Base-by-base conservation (phyloP, 1,139 yeast species). In the Taiozyma sp. region DNA sequence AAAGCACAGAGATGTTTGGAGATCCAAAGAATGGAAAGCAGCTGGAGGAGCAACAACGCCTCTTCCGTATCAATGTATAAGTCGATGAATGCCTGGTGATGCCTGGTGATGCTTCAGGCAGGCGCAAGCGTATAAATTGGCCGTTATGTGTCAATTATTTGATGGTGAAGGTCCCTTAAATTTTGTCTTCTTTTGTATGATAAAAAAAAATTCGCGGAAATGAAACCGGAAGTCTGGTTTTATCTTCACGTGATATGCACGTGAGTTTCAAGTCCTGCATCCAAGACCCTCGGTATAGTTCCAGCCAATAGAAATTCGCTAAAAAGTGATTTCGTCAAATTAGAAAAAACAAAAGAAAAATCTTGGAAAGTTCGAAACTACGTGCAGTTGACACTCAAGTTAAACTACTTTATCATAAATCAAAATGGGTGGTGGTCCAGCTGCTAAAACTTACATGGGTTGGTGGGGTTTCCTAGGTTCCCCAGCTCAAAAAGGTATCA, bases 401-500 rank as follows among this genome's bases (percentile, higher is more conserved):
- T 19, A 10, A 43, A 11, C 40, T 39, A 47, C 24, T 14, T 21
- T 42, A 16, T 46, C 49, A 39, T 30, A 35, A 54, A 24, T 44
- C 52, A 71, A 60, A 64, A 83, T 83, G 89, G 86, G 77, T 64
- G 88, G 87, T 68, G 85, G 85, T 73, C 82, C 83, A 69, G 81
- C 82, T 64, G 85, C 86, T 68, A 82, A 81, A 66, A 69, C 91
- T 66, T 90, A 87, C 68, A 83, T 88, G 91, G 98, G 98, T 66
- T 90, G 97, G 97, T 90, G 98, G 98, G 97, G 97, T 68, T 70
- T 76, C 75, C 71, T 70, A 60, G 90, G 95, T 57, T 79, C 88
- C 71, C 95, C 95, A 68, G 80, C 80, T 68, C 98, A 91, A 77
- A 90, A 88, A 74, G 85, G 88, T 71, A 76, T 88, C 62, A 83